These are phyloP conservation scores for Chamaenerion angustifolium DNA, from an alignment of 345 rosid genomes.

Conservation along the genomic window DNA sequence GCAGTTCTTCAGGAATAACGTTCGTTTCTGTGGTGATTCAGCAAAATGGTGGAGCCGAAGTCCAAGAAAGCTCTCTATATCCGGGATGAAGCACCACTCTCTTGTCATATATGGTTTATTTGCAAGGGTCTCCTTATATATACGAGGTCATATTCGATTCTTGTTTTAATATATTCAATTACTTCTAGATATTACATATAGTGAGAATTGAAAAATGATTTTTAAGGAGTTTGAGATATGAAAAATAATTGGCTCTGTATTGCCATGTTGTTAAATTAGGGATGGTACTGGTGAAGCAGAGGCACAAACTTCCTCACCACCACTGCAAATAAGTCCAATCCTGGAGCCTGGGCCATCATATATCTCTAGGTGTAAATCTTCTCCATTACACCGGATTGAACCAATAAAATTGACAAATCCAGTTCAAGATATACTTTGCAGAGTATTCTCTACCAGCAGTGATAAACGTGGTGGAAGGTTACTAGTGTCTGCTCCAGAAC, in stretches of 20 bases:
- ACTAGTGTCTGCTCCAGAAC: conserved; percentile 9
- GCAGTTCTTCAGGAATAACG: too few relatives aligned
- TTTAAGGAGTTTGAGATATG: too few relatives aligned
- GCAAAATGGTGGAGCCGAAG: conserved; percentile 56
- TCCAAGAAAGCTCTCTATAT: conserved; percentile 67
- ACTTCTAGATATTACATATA: too few relatives aligned
- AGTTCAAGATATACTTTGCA: conserved; percentile 24
- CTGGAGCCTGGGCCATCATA: conserved; percentile 18
- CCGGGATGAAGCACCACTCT: conserved; percentile 39
- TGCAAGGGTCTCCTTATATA: conserved; percentile 49
- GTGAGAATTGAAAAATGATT: too few relatives aligned
- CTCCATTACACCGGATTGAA: conserved; percentile 14
- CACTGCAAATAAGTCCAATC: conserved; percentile 18
- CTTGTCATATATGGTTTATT: conserved; percentile 67
- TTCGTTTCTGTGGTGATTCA: conserved; percentile 13
- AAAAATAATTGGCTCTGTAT: too few relatives aligned
- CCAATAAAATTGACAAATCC: conserved; percentile 28
- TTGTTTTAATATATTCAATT: too few relatives aligned
- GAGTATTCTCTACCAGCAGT: conserved; percentile 20
- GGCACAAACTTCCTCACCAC: conserved; percentile 15
- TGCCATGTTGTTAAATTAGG: conserved; percentile 1
- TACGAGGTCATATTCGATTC: conserved; percentile 29
- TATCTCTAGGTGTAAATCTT: conserved; percentile 29
- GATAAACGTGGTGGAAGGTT: conserved; percentile 16
- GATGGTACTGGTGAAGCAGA: conserved; percentile 14